A percentile compares a stretch with the other conserved stretches of the same genome.
Evolutionary conservation across 805 yeast species (phyloP).

Genomic region (Huiozyma sinensis): DNA sequence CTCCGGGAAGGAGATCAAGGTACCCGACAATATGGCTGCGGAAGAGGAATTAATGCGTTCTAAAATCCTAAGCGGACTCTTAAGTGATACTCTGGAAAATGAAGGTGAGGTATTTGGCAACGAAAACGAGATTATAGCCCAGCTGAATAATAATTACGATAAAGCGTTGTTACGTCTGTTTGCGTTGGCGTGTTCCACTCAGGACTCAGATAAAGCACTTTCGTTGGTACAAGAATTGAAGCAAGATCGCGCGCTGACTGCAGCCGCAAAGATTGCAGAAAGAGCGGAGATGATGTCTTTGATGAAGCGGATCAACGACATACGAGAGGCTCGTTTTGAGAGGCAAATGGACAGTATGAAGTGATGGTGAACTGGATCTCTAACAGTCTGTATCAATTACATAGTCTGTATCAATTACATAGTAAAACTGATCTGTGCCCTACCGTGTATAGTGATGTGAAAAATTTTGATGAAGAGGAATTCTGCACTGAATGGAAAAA

Average conservation of each 20-base stretch:
- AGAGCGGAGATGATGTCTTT: constrained; percentile 46
- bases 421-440: neutral
- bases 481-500: neutral
- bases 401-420: neutral
- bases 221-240: constrained; percentile 59
- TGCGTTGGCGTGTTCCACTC: constrained; percentile 61
- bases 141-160: constrained; percentile 54
- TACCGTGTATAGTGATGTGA: neutral
- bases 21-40: constrained; percentile 29
- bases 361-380: neutral
- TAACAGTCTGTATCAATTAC: neutral
- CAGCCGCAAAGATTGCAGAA: constrained; percentile 78
- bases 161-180: constrained; percentile 67
- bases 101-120: constrained; percentile 34
- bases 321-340: constrained; percentile 36
- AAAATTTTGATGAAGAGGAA: constrained; percentile 10
- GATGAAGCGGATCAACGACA: constrained; percentile 42
- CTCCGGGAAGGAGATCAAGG: constrained; percentile 15
- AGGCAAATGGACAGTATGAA: constrained; percentile 12
- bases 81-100: constrained; percentile 45
- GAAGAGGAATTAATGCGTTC: constrained; percentile 59
- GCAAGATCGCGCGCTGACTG: constrained; percentile 69
- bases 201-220: constrained; percentile 53
- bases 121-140: constrained; percentile 42
- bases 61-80: constrained; percentile 47